These are phyloP conservation scores for Primulina tabacum DNA, from an alignment of 257 asterid genomes.

Conservation along the genomic window DNA sequence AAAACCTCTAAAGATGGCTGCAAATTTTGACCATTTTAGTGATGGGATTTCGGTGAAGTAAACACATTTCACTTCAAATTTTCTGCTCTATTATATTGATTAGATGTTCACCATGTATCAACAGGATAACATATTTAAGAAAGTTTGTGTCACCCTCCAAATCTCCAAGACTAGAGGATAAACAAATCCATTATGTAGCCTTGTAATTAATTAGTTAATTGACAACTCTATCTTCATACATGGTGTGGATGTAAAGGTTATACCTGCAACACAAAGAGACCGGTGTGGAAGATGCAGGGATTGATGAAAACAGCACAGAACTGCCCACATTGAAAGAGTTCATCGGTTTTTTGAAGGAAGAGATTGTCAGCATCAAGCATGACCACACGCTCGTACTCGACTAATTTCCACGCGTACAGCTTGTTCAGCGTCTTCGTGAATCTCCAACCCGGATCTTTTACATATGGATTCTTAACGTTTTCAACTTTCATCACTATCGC, in stretches of 20 bases:
- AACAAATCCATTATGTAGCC: neutral
- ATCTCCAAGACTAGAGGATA: neutral
- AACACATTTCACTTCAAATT: neutral
- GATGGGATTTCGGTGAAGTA: neutral
- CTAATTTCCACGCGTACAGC: constrained; percentile 88
- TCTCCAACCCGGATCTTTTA: constrained; percentile 44
- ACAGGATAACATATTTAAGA: neutral
- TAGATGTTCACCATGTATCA: neutral
- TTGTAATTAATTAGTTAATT: too few species aligned
- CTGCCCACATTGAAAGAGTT: constrained; percentile 84
- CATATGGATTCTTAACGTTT: constrained; percentile 67
- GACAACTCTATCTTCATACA: neutral
- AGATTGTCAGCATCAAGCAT: constrained; percentile 96
- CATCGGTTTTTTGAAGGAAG: constrained; percentile 70
- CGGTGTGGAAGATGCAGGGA: constrained; percentile 95
- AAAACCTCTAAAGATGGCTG: constrained; percentile 77
- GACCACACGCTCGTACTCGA: constrained; percentile 68
- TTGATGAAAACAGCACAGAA: constrained; percentile 92
- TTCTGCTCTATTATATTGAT: neutral
- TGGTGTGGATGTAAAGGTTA: neutral
- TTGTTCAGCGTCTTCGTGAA: constrained; percentile 77
- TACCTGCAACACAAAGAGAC: constrained; percentile 92
- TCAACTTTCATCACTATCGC: constrained; percentile 73
- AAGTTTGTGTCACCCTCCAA: neutral
- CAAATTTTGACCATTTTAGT: constrained; percentile 12